Base-by-base conservation (phyloP, 805 yeast species). In the Schwanniomyces occidentalis region DNA sequence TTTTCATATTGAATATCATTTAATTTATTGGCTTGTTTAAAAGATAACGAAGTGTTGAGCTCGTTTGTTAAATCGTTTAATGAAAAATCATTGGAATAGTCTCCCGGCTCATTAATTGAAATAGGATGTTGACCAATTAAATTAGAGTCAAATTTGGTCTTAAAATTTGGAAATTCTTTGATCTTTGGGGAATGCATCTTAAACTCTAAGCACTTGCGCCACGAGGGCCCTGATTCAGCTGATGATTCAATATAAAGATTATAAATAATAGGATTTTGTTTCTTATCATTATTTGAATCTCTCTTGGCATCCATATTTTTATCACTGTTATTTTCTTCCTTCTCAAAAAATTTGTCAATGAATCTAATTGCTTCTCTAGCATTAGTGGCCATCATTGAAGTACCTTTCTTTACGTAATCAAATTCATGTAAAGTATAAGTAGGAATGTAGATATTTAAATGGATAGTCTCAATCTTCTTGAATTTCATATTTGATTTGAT, bases 351-450 rank as follows among this genome's bases (percentile, higher is more conserved):
- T 23, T 61, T 58, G 44, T 82, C 88, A 35, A 83, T 76, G 46
- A 80, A 77, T 37, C 73, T 63, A 32, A 82, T 68, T 13, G 86
- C 75, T 49, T 80, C 85, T 34, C 81, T 65, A 6, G 90, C 83
- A 54, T 78, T 78, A n/a, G 72, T 67, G 13, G 85, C 78, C 42
- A 70, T 66, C 51, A 80, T 65, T 12, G 78, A 70, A 13, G 66
- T 58, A 1, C 81, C 80, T 37, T 73, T 73, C 46, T 74, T 73
- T 35, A 74, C 64, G 46, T 70, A 80, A 34, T 80, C 84, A 45
- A 82, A 62, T 43, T 81, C 84, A 35, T 66, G 72, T 34, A 83
- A 57, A 0, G 86, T 71, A 56, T 77, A 70, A 34, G 76, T 51
- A 16, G 85, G 82, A 46, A 83, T 60, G 56, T 61, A 70, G 35